These are phyloP conservation scores for Apiospora koreana DNA, from an alignment of 2,329 filamentous ascomycete species.

Conservation along the genomic window DNA sequence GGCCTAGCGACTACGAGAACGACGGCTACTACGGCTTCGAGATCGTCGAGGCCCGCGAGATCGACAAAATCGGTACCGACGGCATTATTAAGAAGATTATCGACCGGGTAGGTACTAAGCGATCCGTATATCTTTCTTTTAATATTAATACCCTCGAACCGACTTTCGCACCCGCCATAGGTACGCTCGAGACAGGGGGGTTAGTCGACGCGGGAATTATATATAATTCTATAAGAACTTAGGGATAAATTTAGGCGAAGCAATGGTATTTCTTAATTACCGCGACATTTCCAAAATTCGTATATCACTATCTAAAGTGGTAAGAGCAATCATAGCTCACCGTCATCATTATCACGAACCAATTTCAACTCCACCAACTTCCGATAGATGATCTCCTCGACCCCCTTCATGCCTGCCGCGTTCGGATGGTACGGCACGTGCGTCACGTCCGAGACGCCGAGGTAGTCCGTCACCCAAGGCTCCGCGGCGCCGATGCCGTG, in stretches of 20 bases:
- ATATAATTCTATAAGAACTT: conserved; percentile 71
- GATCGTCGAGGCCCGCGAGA: conserved; percentile 71
- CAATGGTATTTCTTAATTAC: no score
- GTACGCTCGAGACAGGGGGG: conserved; percentile 75
- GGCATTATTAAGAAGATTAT: conserved; percentile 80
- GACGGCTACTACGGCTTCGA: conserved; percentile 84
- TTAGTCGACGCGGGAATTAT: conserved; percentile 74
- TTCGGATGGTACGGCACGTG: conserved; percentile 30
- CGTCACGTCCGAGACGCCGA: conserved; percentile 25
- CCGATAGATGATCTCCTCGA: conserved; percentile 25
- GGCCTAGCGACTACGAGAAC: conserved; percentile 80
- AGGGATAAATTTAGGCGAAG: no score
- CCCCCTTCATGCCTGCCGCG: conserved; percentile 31
- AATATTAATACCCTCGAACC: conserved; percentile 91
- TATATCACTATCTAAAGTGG: no score
- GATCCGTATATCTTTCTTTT: conserved; percentile 78
- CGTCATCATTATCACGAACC: conserved; percentile 17
- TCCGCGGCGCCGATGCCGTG: conserved; percentile 30
- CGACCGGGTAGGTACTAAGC: conserved; percentile 71
- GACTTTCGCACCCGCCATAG: conserved; percentile 75
- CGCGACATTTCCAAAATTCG: no score
- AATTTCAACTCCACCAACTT: conserved; percentile 25
- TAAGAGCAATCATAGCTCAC: neutral
- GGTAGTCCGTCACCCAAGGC: conserved; percentile 33
- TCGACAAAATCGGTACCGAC: conserved; percentile 54